phyloP scores from a whole-genome alignment of 495 filamentous ascomycete genomes.

The Usnea hakonensis region DNA sequence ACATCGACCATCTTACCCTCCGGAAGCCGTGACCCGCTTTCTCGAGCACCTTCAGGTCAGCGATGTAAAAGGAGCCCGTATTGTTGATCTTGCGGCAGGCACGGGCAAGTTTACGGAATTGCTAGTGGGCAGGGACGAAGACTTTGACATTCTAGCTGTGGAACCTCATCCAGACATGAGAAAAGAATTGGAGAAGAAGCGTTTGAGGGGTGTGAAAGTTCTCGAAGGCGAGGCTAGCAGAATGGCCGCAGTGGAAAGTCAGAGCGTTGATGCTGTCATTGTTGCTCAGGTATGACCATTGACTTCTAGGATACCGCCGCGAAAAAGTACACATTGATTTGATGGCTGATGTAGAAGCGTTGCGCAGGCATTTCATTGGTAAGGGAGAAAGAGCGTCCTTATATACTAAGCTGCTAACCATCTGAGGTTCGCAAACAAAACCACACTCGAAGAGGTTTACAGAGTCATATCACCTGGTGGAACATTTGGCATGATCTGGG shows the following conservation, averaged over 20 bases:
- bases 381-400: constrained; percentile 9
- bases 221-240: constrained; percentile 46
- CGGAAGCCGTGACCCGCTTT: constrained; percentile 45
- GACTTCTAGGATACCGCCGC: background rate
- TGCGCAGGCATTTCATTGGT: constrained; percentile 55
- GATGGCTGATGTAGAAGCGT: background rate
- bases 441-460: constrained; percentile 50
- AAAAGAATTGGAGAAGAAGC: constrained; percentile 45
- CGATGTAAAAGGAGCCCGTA: constrained; percentile 32
- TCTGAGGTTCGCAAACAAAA: constrained; percentile 51
- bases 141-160: constrained; percentile 50
- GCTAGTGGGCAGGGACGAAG: constrained; percentile 41
- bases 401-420: background rate
- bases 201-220: constrained; percentile 41
- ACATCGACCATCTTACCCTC: constrained; percentile 54
- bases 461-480: constrained; percentile 46
- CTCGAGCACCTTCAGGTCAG: constrained; percentile 41
- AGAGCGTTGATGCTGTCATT: constrained; percentile 55
- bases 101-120: constrained; percentile 61
- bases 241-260: constrained; percentile 43
- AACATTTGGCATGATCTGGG: constrained; percentile 51
- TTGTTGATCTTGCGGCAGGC: constrained; percentile 58
- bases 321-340: background rate
- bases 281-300: constrained; percentile 51
- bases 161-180: constrained; percentile 58